phyloP scores from a whole-genome alignment of 371 early-diverging fungal genomes.

The Dichotomocladium elegans region DNA sequence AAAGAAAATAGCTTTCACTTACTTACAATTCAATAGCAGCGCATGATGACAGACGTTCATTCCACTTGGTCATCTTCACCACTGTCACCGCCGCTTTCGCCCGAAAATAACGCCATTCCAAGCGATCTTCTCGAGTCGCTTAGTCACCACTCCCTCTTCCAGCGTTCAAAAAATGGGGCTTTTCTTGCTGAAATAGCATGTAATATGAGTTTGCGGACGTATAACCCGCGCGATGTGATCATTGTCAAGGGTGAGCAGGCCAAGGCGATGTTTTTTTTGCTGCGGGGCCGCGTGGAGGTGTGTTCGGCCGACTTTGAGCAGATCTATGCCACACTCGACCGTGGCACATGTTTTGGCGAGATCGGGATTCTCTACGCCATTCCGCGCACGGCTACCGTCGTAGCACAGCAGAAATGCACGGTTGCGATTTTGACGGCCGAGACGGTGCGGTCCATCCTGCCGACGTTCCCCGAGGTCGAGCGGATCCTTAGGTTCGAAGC shows the following conservation, averaged over 20 bases:
- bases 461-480: constrained; percentile 56
- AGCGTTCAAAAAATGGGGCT: constrained; percentile 33
- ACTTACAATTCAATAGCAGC: neutral
- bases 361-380: constrained; percentile 82
- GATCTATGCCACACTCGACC: constrained; percentile 64
- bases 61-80: neutral
- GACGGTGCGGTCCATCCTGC: constrained; percentile 41
- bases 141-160: constrained; percentile 42
- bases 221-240: constrained; percentile 57
- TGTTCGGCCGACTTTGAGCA: constrained; percentile 74
- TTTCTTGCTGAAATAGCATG: constrained; percentile 36
- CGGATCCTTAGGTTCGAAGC: constrained; percentile 54
- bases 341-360: constrained; percentile 77
- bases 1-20: neutral
- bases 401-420: constrained; percentile 66
- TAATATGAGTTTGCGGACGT: constrained; percentile 50
- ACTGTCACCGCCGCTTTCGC: neutral
- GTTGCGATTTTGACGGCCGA: constrained; percentile 64
- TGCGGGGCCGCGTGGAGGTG: constrained; percentile 78
- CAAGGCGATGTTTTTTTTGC: constrained; percentile 82
- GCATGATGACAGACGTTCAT: neutral
- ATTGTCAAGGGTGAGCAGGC: constrained; percentile 73
- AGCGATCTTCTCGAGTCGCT: constrained; percentile 30
- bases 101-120: neutral
- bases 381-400: constrained; percentile 78